Evolutionary conservation across 2,329 filamentous ascomycete species (phyloP).

Genomic region (Colletotrichum incanum): DNA sequence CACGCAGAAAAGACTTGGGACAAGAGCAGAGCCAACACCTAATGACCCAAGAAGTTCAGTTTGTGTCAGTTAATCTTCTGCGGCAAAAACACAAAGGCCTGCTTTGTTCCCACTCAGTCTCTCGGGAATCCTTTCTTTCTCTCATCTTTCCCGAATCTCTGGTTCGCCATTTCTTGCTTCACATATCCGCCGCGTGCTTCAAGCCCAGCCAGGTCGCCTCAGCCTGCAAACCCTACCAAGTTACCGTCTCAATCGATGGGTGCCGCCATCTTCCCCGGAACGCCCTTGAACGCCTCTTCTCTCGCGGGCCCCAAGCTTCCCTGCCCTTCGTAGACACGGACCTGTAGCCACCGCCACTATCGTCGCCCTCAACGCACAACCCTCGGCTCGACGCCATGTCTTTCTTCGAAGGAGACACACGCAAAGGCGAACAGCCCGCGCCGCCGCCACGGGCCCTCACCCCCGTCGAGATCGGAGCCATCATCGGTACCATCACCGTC

Average conservation of each 20-base stretch:
- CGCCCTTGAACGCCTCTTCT: constrained; percentile 9
- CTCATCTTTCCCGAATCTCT: neutral
- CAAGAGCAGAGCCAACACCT: neutral
- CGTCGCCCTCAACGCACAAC: neutral
- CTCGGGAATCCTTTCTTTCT: neutral
- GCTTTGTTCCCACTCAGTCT: neutral
- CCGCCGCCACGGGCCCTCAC: constrained; percentile 44
- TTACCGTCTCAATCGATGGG: neutral
- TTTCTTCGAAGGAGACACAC: constrained; percentile 42
- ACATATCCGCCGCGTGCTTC: neutral
- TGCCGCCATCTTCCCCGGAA: neutral
- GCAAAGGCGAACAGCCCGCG: constrained; percentile 34
- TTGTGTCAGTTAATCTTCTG: neutral
- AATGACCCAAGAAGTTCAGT: neutral
- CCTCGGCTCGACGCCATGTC: constrained; percentile 25
- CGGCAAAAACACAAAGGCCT: neutral
- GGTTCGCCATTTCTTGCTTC: constrained; percentile 1
- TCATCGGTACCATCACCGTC: constrained; percentile 46
- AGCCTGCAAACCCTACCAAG: neutral
- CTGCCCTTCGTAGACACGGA: neutral
- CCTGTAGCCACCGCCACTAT: neutral
- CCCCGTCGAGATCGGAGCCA: constrained; percentile 49
- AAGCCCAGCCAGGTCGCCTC: neutral
- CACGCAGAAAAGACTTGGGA: neutral
- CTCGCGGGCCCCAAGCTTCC: neutral